Percentiles rank a stretch among this genome's conserved stretches.
Conservation (phyloP, 768 basidiomycete species). For the Phanerochaete sordida region DNA sequence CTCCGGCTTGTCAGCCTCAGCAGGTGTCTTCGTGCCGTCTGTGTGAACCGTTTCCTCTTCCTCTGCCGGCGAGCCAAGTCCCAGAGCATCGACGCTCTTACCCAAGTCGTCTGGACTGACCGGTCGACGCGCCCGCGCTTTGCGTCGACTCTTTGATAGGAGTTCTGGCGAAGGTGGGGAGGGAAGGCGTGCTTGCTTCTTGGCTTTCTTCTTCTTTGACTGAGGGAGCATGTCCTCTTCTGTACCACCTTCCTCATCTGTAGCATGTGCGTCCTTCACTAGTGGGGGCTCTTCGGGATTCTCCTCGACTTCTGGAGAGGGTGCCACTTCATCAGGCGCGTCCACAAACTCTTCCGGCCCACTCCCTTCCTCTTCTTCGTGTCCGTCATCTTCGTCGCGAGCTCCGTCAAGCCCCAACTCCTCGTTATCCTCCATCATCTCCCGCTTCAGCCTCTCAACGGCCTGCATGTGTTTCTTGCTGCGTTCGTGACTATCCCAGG, state of each 20-base stretch:
- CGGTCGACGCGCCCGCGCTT: not conserved
- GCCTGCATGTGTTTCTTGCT: conserved; percentile 93
- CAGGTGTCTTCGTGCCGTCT: not conserved
- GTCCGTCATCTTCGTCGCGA: conserved; percentile 4
- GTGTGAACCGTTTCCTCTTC: not conserved
- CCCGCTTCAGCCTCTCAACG: conserved; percentile 68
- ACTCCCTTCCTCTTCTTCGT: not conserved
- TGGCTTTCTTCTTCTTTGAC: conserved; percentile 6
- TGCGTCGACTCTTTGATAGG: conserved; percentile 11
- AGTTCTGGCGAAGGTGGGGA: conserved; percentile 5
- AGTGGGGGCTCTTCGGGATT: not conserved
- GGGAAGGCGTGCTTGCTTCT: conserved; percentile 1
- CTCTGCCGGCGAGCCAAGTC: not conserved
- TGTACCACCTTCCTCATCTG: not conserved
- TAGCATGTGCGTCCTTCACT: not conserved
- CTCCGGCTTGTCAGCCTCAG: conserved; percentile 19
- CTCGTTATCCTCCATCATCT: conserved; percentile 76
- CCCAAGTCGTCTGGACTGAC: not conserved
- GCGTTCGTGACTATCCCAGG: conserved; percentile 95
- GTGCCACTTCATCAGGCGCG: not conserved
- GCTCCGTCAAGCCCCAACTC: conserved; percentile 47
- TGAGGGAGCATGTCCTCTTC: not conserved
- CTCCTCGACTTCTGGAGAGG: not conserved
- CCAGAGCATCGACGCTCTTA: not conserved
- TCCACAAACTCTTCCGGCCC: not conserved